phyloP scores from a whole-genome alignment of 225 moss, liverwort and hornwort genomes.

The Antitrichia curtipendula region DNA sequence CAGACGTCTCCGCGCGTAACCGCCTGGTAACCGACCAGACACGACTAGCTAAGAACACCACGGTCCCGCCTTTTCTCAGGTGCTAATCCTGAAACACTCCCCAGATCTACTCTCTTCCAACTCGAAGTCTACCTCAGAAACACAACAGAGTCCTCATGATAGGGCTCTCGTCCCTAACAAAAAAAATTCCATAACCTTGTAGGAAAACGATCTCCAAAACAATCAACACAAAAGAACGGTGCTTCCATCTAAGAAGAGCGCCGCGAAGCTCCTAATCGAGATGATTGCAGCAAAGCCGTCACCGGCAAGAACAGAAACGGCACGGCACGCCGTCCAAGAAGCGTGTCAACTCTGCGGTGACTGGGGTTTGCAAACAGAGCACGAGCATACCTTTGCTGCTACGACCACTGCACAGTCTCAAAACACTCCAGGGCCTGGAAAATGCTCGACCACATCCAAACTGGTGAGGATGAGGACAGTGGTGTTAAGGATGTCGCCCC shows the following conservation, averaged over 20 bases:
- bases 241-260: not conserved
- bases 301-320: not conserved
- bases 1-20: not conserved
- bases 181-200: not conserved
- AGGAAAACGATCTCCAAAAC: not conserved
- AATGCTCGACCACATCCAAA: not conserved
- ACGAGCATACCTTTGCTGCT: slow-evolving; percentile 1
- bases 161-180: not conserved
- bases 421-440: not conserved
- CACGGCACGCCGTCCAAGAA: not conserved
- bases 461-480: not conserved
- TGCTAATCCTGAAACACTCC: not conserved
- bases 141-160: not conserved
- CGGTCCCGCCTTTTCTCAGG: not conserved
- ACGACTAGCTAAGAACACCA: not conserved
- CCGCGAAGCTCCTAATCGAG: not conserved
- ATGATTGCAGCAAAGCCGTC: not conserved
- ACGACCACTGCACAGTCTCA: not conserved
- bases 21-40: not conserved
- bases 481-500: not conserved
- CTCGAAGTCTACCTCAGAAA: not conserved
- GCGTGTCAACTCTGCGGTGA: no score
- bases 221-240: not conserved
- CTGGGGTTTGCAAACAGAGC: not conserved
- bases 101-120: not conserved